Base-by-base conservation (phyloP, 2,329 filamentous ascomycete species). In the Paecilomyces sp. region DNA sequence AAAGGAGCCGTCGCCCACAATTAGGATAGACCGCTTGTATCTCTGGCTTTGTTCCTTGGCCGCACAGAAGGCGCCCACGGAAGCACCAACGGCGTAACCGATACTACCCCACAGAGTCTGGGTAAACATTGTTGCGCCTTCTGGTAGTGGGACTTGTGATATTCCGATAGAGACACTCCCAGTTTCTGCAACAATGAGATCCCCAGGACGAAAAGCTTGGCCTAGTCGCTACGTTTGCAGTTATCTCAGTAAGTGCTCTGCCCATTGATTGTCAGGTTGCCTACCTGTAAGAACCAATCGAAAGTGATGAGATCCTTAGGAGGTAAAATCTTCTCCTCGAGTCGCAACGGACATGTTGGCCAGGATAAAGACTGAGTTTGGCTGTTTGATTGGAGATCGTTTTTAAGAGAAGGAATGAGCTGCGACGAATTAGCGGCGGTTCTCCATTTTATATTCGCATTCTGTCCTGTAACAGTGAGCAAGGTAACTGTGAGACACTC, bases 51-150 rank as follows among this genome's bases (percentile, higher is more conserved):
- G 57, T 55, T 70, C 69, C 18, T 63, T 64, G 24, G 61, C 63
- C 0, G 70, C 67, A 13, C 63, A 54, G 18, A 61, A 60, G 0
- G 64, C 64, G 18, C 70, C 70, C 11, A 68, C 56, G 13, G 62
- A 59, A 1, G 68, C 66, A 11, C 61, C 59, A 18, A 65, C 66
- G 2, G 66, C 67, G 56, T 69, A 71, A 9, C 70, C 68, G 41
- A 72, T 72, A n/a, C 63, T 66, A n/a, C 67, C 62, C 57, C 62
- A 74, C 13, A 68, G 55, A 1, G 66, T 66, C n/a, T 71, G 66
- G 25, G 66, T 67, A 60, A 61, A 61, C 36, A 60, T 55, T 18
- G 47, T 51, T 2, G 34, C 33, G 11, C 60, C 51, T 34, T 58
- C 41, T 41, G 22, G 25, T 24, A 60, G 52, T 5, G 31, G 22